Base-by-base conservation (phyloP, 2,329 filamentous ascomycete genomes). In the Trichoderma arundinaceum region DNA sequence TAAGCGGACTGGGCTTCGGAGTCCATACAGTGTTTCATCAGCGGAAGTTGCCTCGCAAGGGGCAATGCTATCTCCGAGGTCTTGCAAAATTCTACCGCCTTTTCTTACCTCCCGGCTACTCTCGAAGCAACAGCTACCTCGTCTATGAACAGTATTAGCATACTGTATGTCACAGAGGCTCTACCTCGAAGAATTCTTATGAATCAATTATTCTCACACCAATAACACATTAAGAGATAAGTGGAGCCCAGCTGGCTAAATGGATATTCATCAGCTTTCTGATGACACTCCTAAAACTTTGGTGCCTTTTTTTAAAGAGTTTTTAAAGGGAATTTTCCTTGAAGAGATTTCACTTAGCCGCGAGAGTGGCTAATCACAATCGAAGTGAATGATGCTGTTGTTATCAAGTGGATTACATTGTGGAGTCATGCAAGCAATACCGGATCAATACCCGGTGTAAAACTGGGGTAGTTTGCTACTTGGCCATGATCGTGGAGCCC, bases 361-460 rank as follows among this genome's bases (percentile, higher is more conserved):
- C 28, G n/a, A 22, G n/a, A 1, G 28, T 28, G n/a, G n/a, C 60
- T 38, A 63, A 63, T 63, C 60, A 63, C 39, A 54, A n/a, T 32
- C n/a, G 39, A 46, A 39, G 15, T 54, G 60, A 63, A 63, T 54
- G 49, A 53, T 44, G 38, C 38, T 15, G 39, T 28, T 8, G 49
- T 63, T 13, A 3, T 0, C 7, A 8, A 63, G 60, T 46, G 60
- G 60, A 54, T 33, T 54, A n/a, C 32, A 15, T 10, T 63, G 60
- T 53, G 60, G 60, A 38, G 60, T 46, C 17, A 35, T 53, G 32
- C 39, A 53, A 54, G 60, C 60, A 62, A 53, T 44, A 54, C 60
- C 39, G 59, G 35, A 32, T 38, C 59, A 53, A 53, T 35, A n/a
- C 48, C 46, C 48, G 28, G 5, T 44, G 41, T 52, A 54, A 63